Evolutionary conservation across 345 rosid species (phyloP), one percentile per base, ranked within the genome.

Genomic region (Trapa incisa): DNA sequence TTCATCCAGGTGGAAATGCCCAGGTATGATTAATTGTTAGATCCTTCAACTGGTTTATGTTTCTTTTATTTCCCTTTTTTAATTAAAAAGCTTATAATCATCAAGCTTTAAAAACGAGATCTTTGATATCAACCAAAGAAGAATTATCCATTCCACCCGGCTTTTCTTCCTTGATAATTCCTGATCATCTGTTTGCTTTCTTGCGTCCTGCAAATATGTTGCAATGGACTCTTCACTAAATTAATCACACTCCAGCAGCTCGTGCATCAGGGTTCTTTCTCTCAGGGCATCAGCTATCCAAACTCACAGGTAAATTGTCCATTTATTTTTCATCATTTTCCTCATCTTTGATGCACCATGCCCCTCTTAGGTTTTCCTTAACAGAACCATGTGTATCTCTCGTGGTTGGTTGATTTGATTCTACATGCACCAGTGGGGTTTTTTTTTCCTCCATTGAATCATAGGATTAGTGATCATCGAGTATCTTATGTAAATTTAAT

Each of bases 251-350:
- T 22, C 63, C 56, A 45, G 47, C 70, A 67, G 70, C 62, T 67
- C 8, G 37, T 39, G 70, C 81, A 86, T 73, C 84, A 80, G 74
- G 85, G 79, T 69, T 80, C 85, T 29, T 82, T 80, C 79, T 63
- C 76, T 3, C 85, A 81, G 71, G 84, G 65, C 73, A 80, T 79
- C 66, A 72, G 75, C 58, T 84, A 86, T 63, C 85, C 78, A 47
- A 82, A 82, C 83, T 74, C 91, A 75, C 91, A 86, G 61, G 91
- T 86, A 84, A 78, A 3, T 45, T 45, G 11, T 7, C 0, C 48
- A 45, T 7, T 45, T 3, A 45, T 11, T 13, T 11, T 7, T 13
- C 48, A 45, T 36, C 62, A 54, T 72, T 70, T 67, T 65, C 56
- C 50, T 72, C 56, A 67, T 71, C 65, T 68, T 52, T 67, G 41